These are phyloP conservation scores for Crithidia bombi DNA, from an alignment of 208 protist genomes.

Conservation along the genomic window DNA sequence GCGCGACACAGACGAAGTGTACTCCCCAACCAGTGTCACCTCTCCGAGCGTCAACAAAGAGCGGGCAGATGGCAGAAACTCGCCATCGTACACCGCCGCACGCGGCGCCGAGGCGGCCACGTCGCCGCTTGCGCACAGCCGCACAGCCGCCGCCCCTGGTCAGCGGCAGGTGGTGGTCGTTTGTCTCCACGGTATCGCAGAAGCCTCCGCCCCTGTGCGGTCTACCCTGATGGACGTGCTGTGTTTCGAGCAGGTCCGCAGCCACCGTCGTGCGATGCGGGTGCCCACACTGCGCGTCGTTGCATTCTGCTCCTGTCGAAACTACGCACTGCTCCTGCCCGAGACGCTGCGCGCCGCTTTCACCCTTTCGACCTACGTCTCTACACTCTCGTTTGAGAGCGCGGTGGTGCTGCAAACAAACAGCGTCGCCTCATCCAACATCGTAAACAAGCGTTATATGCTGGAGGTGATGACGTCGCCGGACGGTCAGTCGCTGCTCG, in stretches of 20 bases:
- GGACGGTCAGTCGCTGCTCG: slow-evolving; percentile 52
- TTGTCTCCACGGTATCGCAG: slow-evolving; percentile 66
- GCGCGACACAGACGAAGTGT: slow-evolving; percentile 10
- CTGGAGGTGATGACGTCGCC: slow-evolving; percentile 60
- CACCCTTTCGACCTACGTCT: slow-evolving; percentile 87
- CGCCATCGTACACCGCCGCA: not conserved
- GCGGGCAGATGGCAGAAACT: not conserved
- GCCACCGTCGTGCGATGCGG: slow-evolving; percentile 28
- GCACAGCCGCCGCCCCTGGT: not conserved
- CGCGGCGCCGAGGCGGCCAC: not conserved
- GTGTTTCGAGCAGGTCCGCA: slow-evolving; percentile 52
- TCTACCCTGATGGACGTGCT: slow-evolving; percentile 78
- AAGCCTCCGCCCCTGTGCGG: slow-evolving; percentile 62
- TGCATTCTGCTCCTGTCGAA: slow-evolving; percentile 69
- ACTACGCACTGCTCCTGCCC: slow-evolving; percentile 60
- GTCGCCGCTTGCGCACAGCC: slow-evolving; percentile 15
- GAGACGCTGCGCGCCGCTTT: slow-evolving; percentile 72
- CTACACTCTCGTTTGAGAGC: slow-evolving; percentile 74
- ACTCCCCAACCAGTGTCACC: slow-evolving; percentile 2
- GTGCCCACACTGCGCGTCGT: slow-evolving; percentile 74
- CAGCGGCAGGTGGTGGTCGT: slow-evolving; percentile 72
- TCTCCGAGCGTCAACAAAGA: not conserved
- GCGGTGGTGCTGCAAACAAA: slow-evolving; percentile 77
- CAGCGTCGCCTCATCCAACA: slow-evolving; percentile 55
- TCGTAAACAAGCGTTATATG: slow-evolving; percentile 84